Conservation (phyloP, 2,329 filamentous ascomycete genomes). For the Chaetomium globosum region DNA sequence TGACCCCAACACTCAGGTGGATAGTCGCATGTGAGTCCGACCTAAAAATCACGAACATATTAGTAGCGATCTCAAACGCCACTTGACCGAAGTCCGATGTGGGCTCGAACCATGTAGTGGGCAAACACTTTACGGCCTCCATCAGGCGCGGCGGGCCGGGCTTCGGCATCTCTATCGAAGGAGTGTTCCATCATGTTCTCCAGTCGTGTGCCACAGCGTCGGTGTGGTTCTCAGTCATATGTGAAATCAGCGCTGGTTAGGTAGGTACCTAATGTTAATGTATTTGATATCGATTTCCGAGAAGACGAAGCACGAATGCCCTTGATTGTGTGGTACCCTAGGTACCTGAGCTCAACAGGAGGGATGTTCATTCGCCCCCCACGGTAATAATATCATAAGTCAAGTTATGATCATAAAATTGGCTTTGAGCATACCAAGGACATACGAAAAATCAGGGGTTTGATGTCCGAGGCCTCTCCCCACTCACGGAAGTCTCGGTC, state of each 20-base stretch:
- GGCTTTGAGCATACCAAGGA: not conserved
- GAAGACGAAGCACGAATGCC: not conserved
- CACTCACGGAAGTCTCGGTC: slow-evolving; percentile 1
- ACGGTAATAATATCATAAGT: not conserved
- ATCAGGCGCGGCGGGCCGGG: not conserved
- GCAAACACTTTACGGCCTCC: slow-evolving; percentile 35
- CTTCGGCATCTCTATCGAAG: slow-evolving; percentile 9
- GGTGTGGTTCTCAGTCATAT: not conserved
- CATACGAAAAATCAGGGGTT: not conserved
- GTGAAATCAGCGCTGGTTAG: not conserved
- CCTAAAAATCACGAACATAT: slow-evolving; percentile 26
- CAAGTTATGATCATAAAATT: not conserved
- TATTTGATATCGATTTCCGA: too few relatives aligned
- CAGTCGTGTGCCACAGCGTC: not conserved
- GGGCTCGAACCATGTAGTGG: slow-evolving; percentile 36
- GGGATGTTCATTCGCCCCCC: not conserved
- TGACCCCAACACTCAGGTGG: slow-evolving; percentile 39
- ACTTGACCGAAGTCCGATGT: not conserved
- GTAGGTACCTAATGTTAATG: too few relatives aligned
- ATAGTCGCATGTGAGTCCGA: slow-evolving; percentile 43
- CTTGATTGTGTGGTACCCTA: not conserved
- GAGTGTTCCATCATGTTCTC: slow-evolving; percentile 11
- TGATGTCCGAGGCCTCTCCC: not conserved
- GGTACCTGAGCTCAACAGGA: not conserved
- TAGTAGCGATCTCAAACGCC: not conserved